These are phyloP conservation scores for Clonostachys byssicola DNA, from an alignment of 2,329 filamentous ascomycete genomes.

Conservation along the genomic window DNA sequence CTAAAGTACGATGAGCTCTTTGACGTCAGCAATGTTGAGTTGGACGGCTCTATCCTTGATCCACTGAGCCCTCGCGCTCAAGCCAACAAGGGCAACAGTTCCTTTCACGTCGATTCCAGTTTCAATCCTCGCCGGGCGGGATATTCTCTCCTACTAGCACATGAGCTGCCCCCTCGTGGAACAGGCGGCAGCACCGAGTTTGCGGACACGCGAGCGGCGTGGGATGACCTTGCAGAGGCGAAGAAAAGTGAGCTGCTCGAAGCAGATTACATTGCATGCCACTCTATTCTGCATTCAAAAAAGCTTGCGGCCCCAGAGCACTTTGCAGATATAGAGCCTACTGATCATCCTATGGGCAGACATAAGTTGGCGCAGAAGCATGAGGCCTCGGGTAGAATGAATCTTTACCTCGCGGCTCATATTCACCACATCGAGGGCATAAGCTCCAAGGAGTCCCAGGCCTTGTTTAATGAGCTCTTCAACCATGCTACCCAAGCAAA, in stretches of 20 bases:
- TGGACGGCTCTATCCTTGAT: constrained; percentile 32
- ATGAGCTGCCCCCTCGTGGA: constrained; percentile 38
- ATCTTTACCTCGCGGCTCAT: constrained; percentile 49
- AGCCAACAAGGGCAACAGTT: constrained; percentile 36
- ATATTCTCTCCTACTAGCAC: constrained; percentile 46
- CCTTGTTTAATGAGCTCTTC: constrained; percentile 34
- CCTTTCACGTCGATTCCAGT: constrained; percentile 51
- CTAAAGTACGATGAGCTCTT: constrained; percentile 47
- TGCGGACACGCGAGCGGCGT: constrained; percentile 47
- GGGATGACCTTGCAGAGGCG: constrained; percentile 32
- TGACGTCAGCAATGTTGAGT: constrained; percentile 51
- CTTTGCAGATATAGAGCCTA: constrained; percentile 38
- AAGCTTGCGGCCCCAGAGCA: constrained; percentile 44
- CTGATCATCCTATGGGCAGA: constrained; percentile 26
- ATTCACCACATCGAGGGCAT: constrained; percentile 46
- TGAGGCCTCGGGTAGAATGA: constrained; percentile 43
- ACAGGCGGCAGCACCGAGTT: constrained; percentile 48
- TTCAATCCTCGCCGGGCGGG: constrained; percentile 50
- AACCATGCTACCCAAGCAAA: constrained; percentile 40
- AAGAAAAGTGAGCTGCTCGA: constrained; percentile 24
- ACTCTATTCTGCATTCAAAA: constrained; percentile 47
- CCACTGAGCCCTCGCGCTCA: constrained; percentile 31
- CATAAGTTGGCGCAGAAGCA: constrained; percentile 48
- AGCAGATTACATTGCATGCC: constrained; percentile 39
- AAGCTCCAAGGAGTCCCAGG: constrained; percentile 22